Evolutionary conservation across 371 early-diverging fungal species (phyloP), one percentile per base, ranked within the genome.

Genomic region (Cokeromyces recurvatus): DNA sequence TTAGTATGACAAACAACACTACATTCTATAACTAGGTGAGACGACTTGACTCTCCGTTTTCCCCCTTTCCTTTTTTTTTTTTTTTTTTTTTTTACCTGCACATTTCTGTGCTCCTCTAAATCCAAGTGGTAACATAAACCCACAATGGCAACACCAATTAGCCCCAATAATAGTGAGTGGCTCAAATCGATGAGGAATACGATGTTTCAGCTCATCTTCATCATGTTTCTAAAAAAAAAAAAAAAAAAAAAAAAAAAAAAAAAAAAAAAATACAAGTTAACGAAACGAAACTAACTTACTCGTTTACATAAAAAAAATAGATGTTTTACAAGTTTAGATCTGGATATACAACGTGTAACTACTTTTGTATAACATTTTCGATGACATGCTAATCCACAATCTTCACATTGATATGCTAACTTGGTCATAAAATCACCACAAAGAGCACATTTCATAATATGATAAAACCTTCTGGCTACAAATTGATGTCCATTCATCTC

Each of bases 141-240:
- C 98, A 76, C 99, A 98, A 68, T 98, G 98, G 57, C 85, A 85
- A 67, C 99, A 98, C 93, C 95, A 97, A 54, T 82, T 81, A 15
- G 90, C 85, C 11, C 81, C 82, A 46, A 88, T 69, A 45, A 79
- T 85, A 24, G 86, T 82, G 8, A 82, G 57, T 22, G 72, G 76
- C 51, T 90, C 87, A 58, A 91, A 93, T 19, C 90, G 81, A 74
- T 98, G 98, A 14, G 93, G 92, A 54, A 96, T 94, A 43, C 86
- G 85, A 71, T 97, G 95, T 35, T 85, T 82, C 19, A 88, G 64
- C 20, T 84, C 76, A 21, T 86, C 84, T 36, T 74, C 74, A 38
- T 79, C 74, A 9, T 74, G 63, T 38, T 74, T 74, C 61, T 71
- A 62, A 2, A n/a, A 14, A 7, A 17, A 17, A 32, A 20, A 24